Conservation (phyloP, 805 yeast genomes). For the Saccharomycopsis sp. region DNA sequence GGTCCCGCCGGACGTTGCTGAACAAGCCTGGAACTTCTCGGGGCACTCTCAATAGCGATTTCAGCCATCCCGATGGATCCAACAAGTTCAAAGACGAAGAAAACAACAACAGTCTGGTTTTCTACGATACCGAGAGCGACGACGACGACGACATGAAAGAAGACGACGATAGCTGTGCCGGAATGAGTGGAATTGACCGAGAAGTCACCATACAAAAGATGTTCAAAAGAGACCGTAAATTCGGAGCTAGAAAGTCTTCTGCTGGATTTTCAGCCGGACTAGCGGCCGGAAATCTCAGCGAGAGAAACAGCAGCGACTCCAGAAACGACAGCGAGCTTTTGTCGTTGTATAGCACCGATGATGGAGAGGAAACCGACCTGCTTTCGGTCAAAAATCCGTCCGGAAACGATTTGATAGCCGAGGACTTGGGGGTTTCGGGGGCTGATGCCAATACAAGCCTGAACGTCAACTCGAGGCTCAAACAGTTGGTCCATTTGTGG, state of each 20-base stretch:
- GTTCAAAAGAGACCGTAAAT: neutral
- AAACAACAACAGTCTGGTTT: conserved; percentile 9
- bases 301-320: neutral
- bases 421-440: neutral
- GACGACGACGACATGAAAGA: conserved; percentile 7
- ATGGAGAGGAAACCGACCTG: conserved; percentile 12
- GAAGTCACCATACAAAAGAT: neutral
- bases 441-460: no score
- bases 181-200: neutral
- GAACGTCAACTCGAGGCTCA: conserved; percentile 17
- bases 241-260: neutral
- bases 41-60: neutral
- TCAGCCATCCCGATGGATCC: conserved; percentile 5
- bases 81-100: conserved; percentile 7
- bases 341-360: conserved; percentile 15
- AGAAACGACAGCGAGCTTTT: neutral
- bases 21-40: neutral
- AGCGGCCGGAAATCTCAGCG: neutral
- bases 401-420: neutral
- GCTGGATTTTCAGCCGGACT: neutral
- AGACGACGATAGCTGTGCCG: conserved; percentile 3
- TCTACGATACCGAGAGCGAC: conserved; percentile 14
- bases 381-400: neutral
- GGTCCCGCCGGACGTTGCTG: neutral
- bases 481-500: conserved; percentile 20